Evolutionary conservation across 495 filamentous ascomycete species (phyloP).

Genomic region (Bombardia bombarda): DNA sequence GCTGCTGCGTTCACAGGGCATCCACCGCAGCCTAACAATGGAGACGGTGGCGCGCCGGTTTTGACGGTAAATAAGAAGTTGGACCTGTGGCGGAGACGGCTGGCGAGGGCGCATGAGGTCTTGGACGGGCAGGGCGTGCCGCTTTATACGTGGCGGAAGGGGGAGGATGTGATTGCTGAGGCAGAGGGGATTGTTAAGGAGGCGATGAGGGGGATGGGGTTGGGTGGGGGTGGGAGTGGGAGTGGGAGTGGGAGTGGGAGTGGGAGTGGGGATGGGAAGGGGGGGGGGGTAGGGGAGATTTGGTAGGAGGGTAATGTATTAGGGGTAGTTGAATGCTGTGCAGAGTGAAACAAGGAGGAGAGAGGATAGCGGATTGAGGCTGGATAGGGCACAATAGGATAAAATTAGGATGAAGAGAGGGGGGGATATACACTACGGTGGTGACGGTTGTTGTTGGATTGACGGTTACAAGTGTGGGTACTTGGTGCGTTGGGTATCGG

Average conservation of each 20-base stretch:
- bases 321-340: no score
- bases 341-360: no score
- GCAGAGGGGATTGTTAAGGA: conserved; percentile 41
- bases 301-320: not conserved
- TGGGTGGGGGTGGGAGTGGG: conserved; percentile 7
- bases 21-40: not conserved
- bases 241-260: not conserved
- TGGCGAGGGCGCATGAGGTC: conserved; percentile 64
- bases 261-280: not conserved
- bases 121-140: conserved; percentile 62
- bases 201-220: conserved; percentile 29
- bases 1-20: not conserved
- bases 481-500: no score
- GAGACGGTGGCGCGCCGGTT: conserved; percentile 2
- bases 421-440: no score
- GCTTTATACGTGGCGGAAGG: conserved; percentile 77
- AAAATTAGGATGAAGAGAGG: no score
- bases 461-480: no score
- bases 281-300: not conserved
- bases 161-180: conserved; percentile 60
- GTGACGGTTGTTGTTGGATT: no score
- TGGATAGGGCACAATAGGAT: no score
- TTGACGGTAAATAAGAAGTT: conserved; percentile 61
- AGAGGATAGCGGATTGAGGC: no score
- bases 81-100: conserved; percentile 73